phyloP scores from a whole-genome alignment of 768 basidiomycete species.

The Pleurotus eryngii region DNA sequence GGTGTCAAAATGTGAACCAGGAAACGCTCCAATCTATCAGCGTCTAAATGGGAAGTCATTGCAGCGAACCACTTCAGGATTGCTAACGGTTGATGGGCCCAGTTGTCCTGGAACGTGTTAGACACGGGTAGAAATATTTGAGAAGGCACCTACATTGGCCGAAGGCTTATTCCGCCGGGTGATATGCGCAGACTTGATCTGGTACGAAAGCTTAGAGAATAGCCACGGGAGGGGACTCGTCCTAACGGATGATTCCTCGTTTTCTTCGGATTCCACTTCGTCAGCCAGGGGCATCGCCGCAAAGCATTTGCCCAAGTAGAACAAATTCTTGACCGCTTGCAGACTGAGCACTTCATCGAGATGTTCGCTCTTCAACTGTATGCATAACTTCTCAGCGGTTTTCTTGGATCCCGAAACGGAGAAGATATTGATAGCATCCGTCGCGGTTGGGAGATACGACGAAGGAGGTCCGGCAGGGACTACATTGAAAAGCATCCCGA shows the following conservation, averaged over 20 bases:
- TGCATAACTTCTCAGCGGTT: conserved; percentile 66
- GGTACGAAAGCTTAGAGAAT: conserved; percentile 91
- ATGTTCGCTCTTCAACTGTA: conserved; percentile 80
- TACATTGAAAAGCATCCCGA: conserved; percentile 67
- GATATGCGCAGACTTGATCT: conserved; percentile 74
- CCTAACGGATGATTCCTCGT: conserved; percentile 20
- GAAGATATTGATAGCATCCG: conserved; percentile 34
- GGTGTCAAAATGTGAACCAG: conserved; percentile 85
- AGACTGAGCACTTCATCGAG: conserved; percentile 69
- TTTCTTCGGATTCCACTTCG: conserved; percentile 28
- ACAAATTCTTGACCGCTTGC: conserved; percentile 90
- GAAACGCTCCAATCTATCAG: conserved; percentile 56
- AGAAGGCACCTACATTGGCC: conserved; percentile 35
- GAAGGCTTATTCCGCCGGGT: conserved; percentile 55
- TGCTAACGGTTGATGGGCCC: conserved; percentile 78
- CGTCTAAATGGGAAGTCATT: conserved; percentile 72
- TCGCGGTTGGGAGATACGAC: conserved; percentile 24
- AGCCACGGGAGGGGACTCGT: conserved; percentile 77
- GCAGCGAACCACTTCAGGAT: conserved; percentile 93
- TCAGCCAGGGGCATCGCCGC: conserved; percentile 33
- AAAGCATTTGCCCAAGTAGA: conserved; percentile 89
- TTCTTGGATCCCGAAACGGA: conserved; percentile 59
- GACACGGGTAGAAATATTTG: conserved; percentile 4
- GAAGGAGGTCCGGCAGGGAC: conserved; percentile 39
- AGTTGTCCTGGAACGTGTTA: conserved; percentile 53